phyloP scores from a whole-genome alignment of 495 filamentous ascomycete species.

The Aspergillus nanangensis region DNA sequence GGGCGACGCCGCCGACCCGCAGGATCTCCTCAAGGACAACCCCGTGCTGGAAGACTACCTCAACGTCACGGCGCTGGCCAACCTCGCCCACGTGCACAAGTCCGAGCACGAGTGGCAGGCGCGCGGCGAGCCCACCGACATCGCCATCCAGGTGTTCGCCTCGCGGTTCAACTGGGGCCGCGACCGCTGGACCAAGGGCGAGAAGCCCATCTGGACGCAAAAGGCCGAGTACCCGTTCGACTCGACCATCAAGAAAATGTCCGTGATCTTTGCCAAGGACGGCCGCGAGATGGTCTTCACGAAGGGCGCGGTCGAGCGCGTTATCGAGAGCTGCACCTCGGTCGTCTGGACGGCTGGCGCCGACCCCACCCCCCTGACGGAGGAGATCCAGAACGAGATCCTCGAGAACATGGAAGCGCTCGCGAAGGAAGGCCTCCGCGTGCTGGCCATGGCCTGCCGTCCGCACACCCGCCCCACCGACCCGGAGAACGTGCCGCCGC shows the following conservation, averaged over 20 bases:
- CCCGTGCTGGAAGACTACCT: constrained; percentile 48
- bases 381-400: constrained; percentile 43
- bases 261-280: constrained; percentile 50
- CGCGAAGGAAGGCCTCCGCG: constrained; percentile 60
- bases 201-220: constrained; percentile 51
- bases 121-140: constrained; percentile 64
- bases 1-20: constrained; percentile 20
- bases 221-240: constrained; percentile 64
- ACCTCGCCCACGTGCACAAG: constrained; percentile 55
- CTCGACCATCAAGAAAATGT: constrained; percentile 66
- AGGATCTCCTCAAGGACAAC: constrained; percentile 36
- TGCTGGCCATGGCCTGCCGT: constrained; percentile 56
- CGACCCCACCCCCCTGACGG: constrained; percentile 32
- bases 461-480: constrained; percentile 24
- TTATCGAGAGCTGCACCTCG: constrained; percentile 63
- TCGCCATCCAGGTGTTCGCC: constrained; percentile 67
- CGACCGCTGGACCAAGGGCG: constrained; percentile 43
- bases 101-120: constrained; percentile 53
- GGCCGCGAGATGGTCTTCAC: constrained; percentile 53
- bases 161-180: constrained; percentile 58
- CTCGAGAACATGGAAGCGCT: constrained; percentile 61
- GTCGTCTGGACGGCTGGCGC: constrained; percentile 40
- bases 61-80: constrained; percentile 59
- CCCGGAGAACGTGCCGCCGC: constrained; percentile 39
- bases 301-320: constrained; percentile 78